These are phyloP conservation scores for Cordyceps javanica DNA, from an alignment of 2,329 filamentous ascomycete genomes.

Conservation along the genomic window DNA sequence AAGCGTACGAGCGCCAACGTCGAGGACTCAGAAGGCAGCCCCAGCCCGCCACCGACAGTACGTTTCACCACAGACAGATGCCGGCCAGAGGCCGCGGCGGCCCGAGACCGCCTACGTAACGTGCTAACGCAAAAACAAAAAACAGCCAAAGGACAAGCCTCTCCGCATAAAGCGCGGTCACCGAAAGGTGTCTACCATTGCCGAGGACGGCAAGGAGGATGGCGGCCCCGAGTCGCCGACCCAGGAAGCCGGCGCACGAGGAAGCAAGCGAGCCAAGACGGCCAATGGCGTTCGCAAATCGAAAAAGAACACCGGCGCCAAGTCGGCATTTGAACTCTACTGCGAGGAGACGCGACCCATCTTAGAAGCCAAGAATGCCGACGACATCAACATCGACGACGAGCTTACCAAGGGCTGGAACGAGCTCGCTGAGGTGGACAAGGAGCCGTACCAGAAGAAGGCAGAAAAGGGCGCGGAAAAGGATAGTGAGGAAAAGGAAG, in stretches of 20 bases:
- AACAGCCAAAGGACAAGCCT: slow-evolving; percentile 72
- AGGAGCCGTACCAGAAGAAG: slow-evolving; percentile 42
- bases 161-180: slow-evolving; percentile 68
- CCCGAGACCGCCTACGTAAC: background rate
- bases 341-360: slow-evolving; percentile 42
- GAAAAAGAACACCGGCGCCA: slow-evolving; percentile 36
- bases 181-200: slow-evolving; percentile 49
- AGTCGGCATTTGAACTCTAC: slow-evolving; percentile 47
- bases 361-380: slow-evolving; percentile 39
- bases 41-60: slow-evolving; percentile 74
- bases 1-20: slow-evolving; percentile 69
- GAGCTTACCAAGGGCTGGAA: slow-evolving; percentile 52
- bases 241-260: background rate
- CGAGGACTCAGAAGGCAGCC: slow-evolving; percentile 72
- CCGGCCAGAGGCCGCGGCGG: background rate
- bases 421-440: slow-evolving; percentile 42
- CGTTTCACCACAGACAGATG: slow-evolving; percentile 22
- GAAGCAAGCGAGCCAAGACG: slow-evolving; percentile 24
- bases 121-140: slow-evolving; percentile 13
- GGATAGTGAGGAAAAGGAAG: slow-evolving; percentile 22
- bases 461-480: slow-evolving; percentile 6
- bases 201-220: slow-evolving; percentile 32
- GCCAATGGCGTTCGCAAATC: slow-evolving; percentile 37
- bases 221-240: slow-evolving; percentile 14
- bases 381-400: slow-evolving; percentile 41